Base-by-base conservation (phyloP, 163 green algal species). In the Scenedesmus sp. region DNA sequence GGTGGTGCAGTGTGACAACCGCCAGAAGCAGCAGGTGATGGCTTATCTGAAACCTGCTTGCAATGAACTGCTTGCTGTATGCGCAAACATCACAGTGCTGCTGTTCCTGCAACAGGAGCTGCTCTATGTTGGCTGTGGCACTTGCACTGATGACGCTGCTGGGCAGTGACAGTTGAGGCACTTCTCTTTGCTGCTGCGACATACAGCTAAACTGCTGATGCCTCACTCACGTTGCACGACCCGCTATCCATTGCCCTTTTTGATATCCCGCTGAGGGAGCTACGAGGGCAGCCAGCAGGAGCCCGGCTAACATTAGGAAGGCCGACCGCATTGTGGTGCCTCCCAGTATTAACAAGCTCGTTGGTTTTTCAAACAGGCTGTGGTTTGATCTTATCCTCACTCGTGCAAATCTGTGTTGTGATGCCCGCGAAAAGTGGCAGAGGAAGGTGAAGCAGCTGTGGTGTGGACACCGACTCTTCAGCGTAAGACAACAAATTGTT, bases 151-250 rank as follows among this genome's bases (percentile, higher is more conserved):
- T 79, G 70, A 79, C 23, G 46, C 23, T 79, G 70, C 70, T 79
- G 70, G 12, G 23, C 70, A 79, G 70, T 79, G 70, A 79, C 70
- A 79, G 70, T 52, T 79, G 70, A 52, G 70, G 70, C 70, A 52
- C 77, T n/a, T 59, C 12, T 26, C 34, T 60, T 9, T 60, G 77
- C 74, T n/a, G 74, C 74, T 46, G n/a, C 74, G 5, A 10, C 6
- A 20, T 13, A 23, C 34, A 46, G 34, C 34, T 46, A 46, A 46
- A 46, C 34, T 46, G 34, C 34, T 46, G 34, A 46, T 46, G 23
- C 59, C 20, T 9, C 56, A 66, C 87, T 91, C n/a, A 91, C 87
- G 87, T 91, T 34, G 87, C 87, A 13, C 87, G 54, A n/a, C 87
- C 87, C 7, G 57, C 16, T 34, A 91, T 91, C 87, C 87, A 91